Base-by-base conservation (phyloP, 1,284 basidiomycete species). In the Pseudozyma sp. region DNA sequence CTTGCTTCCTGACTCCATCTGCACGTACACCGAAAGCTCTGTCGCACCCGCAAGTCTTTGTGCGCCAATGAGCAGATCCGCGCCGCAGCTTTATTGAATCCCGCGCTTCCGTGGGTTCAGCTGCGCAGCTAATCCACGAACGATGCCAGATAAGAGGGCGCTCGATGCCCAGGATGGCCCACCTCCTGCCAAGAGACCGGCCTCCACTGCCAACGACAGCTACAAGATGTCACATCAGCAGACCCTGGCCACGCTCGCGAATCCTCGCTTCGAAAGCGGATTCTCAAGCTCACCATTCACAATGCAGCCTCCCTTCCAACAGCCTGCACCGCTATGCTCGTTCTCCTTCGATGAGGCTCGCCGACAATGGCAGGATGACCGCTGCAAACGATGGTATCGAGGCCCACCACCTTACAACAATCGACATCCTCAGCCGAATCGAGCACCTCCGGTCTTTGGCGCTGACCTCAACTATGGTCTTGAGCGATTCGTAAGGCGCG, bases 401-500 rank as follows among this genome's bases (percentile, higher is more conserved):
- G 57, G 60, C 0, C 79, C 79, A 16, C 78, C 78, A 0, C 64
- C 69, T 9, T 60, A 73, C 51, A 58, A 38, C 31, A 59, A 67
- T 42, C 67, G 52, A 5, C 64, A 59, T 34, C 64, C 66, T 7
- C 19, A 52, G 2, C 61, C 53, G 13, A 21, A 36, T 21, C 58
- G 65, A 5, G 57, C 59, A 31, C 56, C 51, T 0, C 48, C 58
- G 0, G 48, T 57, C 14, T 69, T 70, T 35, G 75, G 73, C 3
- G 78, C 77, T 9, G 85, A 86, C 48, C 72, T 86, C 19, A 85
- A 85, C 50, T 66, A 76, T 25, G 85, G 86, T 7, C 83, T 83
- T 49, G 83, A 92, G 13, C 86, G 88, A 9, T 94, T 92, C 90
- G 86, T 89, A 12, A 88, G 89, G 73, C 87, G 90, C 49, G 89